Conservation (phyloP, 176 grass and related monocot species). For the sorghum (Sorghum bicolor) region Sorghum_bicolor_NCBIv3 NC_012870.2:5717501-5718000, state of each 20-base stretch:
- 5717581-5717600: constrained; percentile 35
- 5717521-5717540: constrained; percentile 5
- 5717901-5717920: neutral
- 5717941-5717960: constrained; percentile 90
- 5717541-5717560: constrained; percentile 58
- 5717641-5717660: constrained; percentile 54
- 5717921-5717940: neutral
- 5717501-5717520: too few species aligned
- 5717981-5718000: constrained; percentile 81
- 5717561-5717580: constrained; percentile 34
- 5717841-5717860: neutral
- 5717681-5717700: constrained; percentile 99
- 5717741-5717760: constrained; percentile 73
- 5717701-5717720: constrained; percentile 99
- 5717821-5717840: too few species aligned
- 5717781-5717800: neutral
- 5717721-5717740: constrained; percentile 79
- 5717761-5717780: constrained; percentile 31
- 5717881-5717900: too few species aligned
- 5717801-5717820: neutral
- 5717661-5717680: constrained; percentile 82
- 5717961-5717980: constrained; percentile 96
- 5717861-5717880: too few species aligned
- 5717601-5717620: constrained; percentile 13
- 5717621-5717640: constrained; percentile 57